phyloP scores from a whole-genome alignment of 2,329 filamentous ascomycete species.

The Byssochlamys sp. region DNA sequence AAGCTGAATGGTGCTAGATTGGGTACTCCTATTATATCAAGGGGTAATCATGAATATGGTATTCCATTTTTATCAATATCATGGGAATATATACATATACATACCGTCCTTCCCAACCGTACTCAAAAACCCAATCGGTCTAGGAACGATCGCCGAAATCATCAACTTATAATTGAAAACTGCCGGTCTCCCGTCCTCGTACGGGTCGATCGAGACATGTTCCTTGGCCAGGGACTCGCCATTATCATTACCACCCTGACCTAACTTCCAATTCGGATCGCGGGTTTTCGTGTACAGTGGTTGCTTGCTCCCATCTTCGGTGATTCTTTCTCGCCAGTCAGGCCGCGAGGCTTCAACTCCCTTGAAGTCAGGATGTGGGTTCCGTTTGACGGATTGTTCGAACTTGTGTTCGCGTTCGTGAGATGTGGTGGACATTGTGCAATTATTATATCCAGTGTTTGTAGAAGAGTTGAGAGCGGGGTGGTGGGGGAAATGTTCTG shows the following conservation, averaged over 20 bases:
- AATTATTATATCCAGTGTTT: background rate
- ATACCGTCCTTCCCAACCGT: conserved; percentile 53
- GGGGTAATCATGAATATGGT: background rate
- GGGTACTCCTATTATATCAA: background rate
- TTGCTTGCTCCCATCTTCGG: conserved; percentile 14
- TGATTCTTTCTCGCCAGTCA: background rate
- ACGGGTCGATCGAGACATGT: conserved; percentile 73
- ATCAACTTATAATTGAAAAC: conserved; percentile 83
- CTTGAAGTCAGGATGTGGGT: background rate
- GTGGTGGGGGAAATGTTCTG: background rate
- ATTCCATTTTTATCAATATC: background rate
- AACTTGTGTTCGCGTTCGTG: background rate
- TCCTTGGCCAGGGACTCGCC: conserved; percentile 42
- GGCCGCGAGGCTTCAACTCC: background rate
- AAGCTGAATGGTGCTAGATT: conserved; percentile 87
- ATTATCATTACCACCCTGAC: conserved; percentile 34
- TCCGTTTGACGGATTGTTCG: background rate
- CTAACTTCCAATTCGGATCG: conserved; percentile 34
- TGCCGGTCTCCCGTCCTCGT: conserved; percentile 57
- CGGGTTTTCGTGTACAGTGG: conserved; percentile 33
- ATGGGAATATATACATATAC: conserved; percentile 29
- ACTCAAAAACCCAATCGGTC: conserved; percentile 62
- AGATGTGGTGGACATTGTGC: background rate
- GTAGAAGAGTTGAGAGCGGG: background rate
- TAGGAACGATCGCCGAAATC: conserved; percentile 73